These are phyloP conservation scores for Poteriospumella lacustris DNA, from an alignment of 108 stramenopile genomes.

Conservation along the genomic window DNA sequence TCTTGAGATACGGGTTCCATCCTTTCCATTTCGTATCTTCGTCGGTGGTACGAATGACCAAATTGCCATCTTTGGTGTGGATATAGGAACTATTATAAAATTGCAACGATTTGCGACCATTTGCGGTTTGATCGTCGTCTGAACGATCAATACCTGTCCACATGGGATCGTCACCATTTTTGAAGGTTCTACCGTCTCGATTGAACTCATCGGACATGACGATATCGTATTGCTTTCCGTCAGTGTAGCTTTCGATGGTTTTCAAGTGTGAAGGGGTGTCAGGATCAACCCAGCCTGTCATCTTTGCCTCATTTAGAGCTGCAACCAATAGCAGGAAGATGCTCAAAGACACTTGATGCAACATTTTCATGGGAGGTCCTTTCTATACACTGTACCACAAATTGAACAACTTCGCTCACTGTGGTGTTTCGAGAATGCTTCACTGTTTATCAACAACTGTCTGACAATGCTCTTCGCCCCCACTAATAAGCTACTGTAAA, in stretches of 20 bases:
- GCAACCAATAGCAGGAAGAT: neutral
- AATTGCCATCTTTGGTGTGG: neutral
- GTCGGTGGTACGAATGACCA: constrained; percentile 63
- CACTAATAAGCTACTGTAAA: too few species aligned
- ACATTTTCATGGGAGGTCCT: too few species aligned
- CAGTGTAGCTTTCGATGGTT: neutral
- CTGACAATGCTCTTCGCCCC: too few species aligned
- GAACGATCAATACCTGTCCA: constrained; percentile 25
- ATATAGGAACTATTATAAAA: constrained; percentile 20
- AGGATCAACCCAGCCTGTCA: constrained; percentile 23
- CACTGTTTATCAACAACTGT: too few species aligned
- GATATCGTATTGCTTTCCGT: neutral
- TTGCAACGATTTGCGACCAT: constrained; percentile 22
- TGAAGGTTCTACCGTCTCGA: constrained; percentile 8
- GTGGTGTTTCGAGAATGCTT: too few species aligned
- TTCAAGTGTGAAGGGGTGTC: neutral
- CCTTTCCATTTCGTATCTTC: constrained; percentile 70
- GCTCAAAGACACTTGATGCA: too few species aligned
- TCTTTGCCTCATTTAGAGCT: neutral
- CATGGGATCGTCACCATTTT: constrained; percentile 31
- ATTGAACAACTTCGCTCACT: too few species aligned
- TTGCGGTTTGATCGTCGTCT: constrained; percentile 23
- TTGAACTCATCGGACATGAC: constrained; percentile 32
- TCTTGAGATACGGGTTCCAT: constrained; percentile 65
- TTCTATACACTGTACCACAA: too few species aligned